Conservation (phyloP, 768 basidiomycete genomes). For the Boletus vinaceobasis region DNA sequence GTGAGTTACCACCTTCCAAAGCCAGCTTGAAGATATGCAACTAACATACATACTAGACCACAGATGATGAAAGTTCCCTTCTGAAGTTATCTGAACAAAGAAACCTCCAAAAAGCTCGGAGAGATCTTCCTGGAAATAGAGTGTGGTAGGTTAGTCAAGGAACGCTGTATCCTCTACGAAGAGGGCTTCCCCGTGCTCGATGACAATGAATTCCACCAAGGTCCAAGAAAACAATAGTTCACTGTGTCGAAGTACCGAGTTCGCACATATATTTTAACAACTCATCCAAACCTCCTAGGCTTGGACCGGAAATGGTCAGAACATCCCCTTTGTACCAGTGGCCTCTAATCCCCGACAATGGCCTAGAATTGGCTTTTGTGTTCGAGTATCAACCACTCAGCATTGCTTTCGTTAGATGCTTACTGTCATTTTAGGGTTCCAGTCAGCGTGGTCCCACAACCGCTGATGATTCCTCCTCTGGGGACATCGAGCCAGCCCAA, state of each 20-base stretch:
- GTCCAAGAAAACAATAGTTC: constrained; percentile 20
- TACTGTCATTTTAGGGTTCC: background rate
- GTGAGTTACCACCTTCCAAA: constrained; percentile 1
- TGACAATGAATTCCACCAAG: constrained; percentile 18
- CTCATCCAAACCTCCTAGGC: constrained; percentile 3
- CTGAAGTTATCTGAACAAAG: constrained; percentile 10
- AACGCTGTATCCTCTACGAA: rapidly evolving
- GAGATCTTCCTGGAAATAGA: constrained; percentile 8
- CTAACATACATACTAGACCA: background rate
- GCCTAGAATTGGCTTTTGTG: constrained; percentile 13
- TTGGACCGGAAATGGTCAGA: constrained; percentile 3
- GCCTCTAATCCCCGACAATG: background rate
- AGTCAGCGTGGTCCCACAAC: background rate
- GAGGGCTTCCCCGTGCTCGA: too few species aligned
- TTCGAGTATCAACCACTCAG: constrained; percentile 21
- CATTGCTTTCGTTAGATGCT: background rate
- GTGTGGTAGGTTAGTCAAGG: background rate
- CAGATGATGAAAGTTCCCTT: constrained; percentile 24
- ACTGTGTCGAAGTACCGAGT: constrained; percentile 11
- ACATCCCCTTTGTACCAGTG: rapidly evolving
- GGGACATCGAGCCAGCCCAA: constrained; percentile 1
- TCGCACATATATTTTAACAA: background rate
- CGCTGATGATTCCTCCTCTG: background rate
- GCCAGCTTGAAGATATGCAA: background rate
- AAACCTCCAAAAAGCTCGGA: constrained; percentile 8